These are phyloP conservation scores for Glebionis coronaria DNA, from an alignment of 129 eudicot species.

Conservation along the genomic window DNA sequence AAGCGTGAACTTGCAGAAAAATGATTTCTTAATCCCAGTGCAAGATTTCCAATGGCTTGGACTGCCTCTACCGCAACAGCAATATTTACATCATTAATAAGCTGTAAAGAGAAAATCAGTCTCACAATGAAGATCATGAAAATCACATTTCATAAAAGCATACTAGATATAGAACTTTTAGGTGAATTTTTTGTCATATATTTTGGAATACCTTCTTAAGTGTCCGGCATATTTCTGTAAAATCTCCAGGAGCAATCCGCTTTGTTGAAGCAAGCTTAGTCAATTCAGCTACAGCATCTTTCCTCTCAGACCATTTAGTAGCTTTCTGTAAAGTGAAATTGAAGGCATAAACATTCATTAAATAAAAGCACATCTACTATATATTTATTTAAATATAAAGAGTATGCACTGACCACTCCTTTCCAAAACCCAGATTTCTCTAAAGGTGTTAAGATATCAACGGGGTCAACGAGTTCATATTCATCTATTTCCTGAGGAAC, in stretches of 20 bases:
- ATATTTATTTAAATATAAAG: background rate
- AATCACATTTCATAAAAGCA: background rate
- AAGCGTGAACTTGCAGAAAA: constrained; percentile 87
- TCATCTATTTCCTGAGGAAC: constrained; percentile 97
- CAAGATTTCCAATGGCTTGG: constrained; percentile 97
- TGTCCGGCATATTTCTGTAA: constrained; percentile 85
- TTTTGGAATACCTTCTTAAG: constrained; percentile 67
- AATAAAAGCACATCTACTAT: background rate
- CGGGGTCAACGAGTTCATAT: constrained; percentile 98
- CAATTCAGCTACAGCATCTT: constrained; percentile 92
- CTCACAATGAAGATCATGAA: constrained; percentile 10
- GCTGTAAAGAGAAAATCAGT: constrained; percentile 47
- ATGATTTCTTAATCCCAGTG: constrained; percentile 73
- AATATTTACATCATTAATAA: constrained; percentile 89
- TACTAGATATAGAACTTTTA: background rate
- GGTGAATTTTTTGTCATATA: background rate
- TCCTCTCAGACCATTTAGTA: constrained; percentile 96
- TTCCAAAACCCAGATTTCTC: constrained; percentile 99
- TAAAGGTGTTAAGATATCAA: constrained; percentile 90
- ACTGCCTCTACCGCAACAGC: constrained; percentile 97
- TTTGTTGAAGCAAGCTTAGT: constrained; percentile 97
- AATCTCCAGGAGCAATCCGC: constrained; percentile 96
- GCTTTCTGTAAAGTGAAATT: constrained; percentile 67
- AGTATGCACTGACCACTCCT: constrained; percentile 72
- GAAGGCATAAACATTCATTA: background rate